Base-by-base conservation (phyloP, 2,329 filamentous ascomycete genomes). In the Diaporthe nobilis region DNA sequence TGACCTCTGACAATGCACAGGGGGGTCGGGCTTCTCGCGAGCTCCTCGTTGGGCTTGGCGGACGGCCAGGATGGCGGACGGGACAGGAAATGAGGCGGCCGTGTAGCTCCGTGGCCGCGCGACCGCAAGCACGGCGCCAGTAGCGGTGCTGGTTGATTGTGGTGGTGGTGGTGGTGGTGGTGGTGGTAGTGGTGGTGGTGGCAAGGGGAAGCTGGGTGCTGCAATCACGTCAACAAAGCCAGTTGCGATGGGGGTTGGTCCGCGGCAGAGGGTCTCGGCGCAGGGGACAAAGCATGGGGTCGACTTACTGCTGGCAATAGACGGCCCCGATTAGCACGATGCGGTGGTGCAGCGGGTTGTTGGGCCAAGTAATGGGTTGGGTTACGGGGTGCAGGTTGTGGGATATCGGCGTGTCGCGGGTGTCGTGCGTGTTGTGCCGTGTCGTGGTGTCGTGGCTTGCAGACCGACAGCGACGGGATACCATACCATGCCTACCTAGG, bases 181-280 rank as follows among this genome's bases (percentile, higher is more conserved):
- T 10, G 15, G 37, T 28, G 61, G 61, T 22, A 58, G 57, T 53
- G 49, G 63, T 31, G 34, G 60, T 10, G 22, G 37, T 25, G 61
- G 61, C 61, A 65, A 42, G 58, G 37, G 71, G 44, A 28, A 28
- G 55, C 34, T 51, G 58, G 71, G 61, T 65, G 63, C 73, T 74
- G 72, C 61, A 65, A 76, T 76, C 74, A 76, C 74, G 71, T 70
- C 74, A 73, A 76, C 58, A 63, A 75, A 57, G 71, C 61, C 71
- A 73, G 67, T 61, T 73, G 74, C 74, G 71, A 73, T 65, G 71
- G 34, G n/a, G 47, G 20, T 47, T 37, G 34, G 39, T 22, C 47
- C 58, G 51, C 58, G 47, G 25, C 47, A 65, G 63, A 34, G 31
- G 31, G 60, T 49, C 60, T 73, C 49, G 51, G 60, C 74, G 39